Evolutionary conservation across 2,329 filamentous ascomycete species (phyloP), one percentile per base, ranked within the genome.

Genomic region (Monilinia vaccinii-corymbosi): DNA sequence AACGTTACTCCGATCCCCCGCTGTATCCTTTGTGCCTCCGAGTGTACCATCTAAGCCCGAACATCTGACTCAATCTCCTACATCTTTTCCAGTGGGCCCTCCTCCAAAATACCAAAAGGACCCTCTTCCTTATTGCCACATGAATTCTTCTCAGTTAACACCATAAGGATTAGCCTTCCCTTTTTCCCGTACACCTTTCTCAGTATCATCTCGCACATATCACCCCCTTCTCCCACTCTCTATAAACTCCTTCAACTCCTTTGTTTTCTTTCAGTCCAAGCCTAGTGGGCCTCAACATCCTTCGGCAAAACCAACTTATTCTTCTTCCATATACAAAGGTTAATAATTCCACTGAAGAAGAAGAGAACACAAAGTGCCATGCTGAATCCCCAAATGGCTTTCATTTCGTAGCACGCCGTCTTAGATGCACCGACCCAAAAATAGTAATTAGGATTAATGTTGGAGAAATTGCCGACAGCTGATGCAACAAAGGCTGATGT

Each of bases 381-480:
- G 72, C 84, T 83, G 62, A 96, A 75, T 1, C 91, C 91, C 92
- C 91, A 96, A 65, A 94, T 83, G 18, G 88, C 83, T 79, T 96
- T 95, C 73, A 91, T 85, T 77, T 94, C 85, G 69, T 86, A 84
- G 76, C 92, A 97, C 59, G 88, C 88, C 21, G 81, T 73, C 72
- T 78, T 79, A 66, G 78, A 79, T 4, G 77, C 75, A 58, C 78
- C 77, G 25, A 79, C 77, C 73, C 81, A 81, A 48, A 76, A 71
- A 56, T 78, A 72, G 68, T 77, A 79, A 63, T 74, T 75, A 38
- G 73, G 67, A 63, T 74, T 75, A 38, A 73, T 67, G 61, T 75
- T 73, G 60, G 73, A 70, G 64, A 79, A 75, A 69, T 73, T 73
- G 64, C 72, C 72, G 23, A 77, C 73, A 6, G 77, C 75, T 8